Conservation (phyloP, 192 early-diverging fungal species). For the Coemansia sp. region DNA sequence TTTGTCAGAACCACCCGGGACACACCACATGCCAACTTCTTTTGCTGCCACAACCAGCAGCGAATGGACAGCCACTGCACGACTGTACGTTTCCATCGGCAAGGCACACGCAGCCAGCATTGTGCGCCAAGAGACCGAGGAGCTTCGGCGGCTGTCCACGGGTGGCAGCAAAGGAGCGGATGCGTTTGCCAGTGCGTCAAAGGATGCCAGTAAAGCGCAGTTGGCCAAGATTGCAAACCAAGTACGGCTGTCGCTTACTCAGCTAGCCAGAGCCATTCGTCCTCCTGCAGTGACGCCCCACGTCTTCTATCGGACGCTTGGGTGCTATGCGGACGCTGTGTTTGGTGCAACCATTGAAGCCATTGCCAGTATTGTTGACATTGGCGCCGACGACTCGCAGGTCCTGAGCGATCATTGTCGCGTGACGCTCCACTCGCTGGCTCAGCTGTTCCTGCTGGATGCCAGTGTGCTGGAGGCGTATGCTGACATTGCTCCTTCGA, state of each 20-base stretch:
- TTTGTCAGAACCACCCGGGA: background rate
- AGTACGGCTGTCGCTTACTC: conserved; percentile 13
- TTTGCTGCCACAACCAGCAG: background rate
- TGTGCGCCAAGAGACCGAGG: conserved; percentile 11
- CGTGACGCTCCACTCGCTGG: background rate
- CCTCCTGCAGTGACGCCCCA: conserved; percentile 30
- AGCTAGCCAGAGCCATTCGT: conserved; percentile 22
- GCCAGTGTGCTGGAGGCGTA: conserved; percentile 4
- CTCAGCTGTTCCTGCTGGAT: conserved; percentile 18
- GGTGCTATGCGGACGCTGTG: conserved; percentile 24
- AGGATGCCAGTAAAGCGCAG: background rate
- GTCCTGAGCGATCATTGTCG: conserved; percentile 44
- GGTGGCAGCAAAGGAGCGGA: background rate
- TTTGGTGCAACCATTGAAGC: conserved; percentile 20
- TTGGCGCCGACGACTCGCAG: conserved; percentile 46
- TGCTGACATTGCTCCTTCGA: background rate
- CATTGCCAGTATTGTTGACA: conserved; percentile 27
- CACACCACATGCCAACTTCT: background rate
- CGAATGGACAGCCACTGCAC: conserved; percentile 15
- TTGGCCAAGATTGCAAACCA: conserved; percentile 16
- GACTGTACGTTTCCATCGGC: conserved; percentile 8
- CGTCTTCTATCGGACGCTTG: conserved; percentile 23
- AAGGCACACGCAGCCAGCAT: conserved; percentile 3
- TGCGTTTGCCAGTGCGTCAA: conserved; percentile 10
- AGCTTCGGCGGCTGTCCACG: conserved; percentile 13